These are phyloP conservation scores for Penicillium canariense DNA, from an alignment of 495 filamentous ascomycete genomes.

Conservation along the genomic window DNA sequence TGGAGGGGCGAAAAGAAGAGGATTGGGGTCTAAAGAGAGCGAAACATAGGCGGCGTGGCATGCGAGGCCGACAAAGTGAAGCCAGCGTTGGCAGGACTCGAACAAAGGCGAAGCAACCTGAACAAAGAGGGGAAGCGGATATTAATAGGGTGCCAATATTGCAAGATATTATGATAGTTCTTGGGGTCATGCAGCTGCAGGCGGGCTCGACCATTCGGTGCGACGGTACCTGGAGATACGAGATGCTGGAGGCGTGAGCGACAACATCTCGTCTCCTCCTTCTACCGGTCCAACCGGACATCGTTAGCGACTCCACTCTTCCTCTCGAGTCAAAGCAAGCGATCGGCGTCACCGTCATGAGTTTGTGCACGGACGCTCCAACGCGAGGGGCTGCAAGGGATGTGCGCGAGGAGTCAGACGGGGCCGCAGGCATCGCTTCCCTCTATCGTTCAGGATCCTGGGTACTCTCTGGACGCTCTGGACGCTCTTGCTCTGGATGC, in stretches of 20 bases:
- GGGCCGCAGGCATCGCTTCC: too few relatives aligned
- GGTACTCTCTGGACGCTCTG: too few relatives aligned
- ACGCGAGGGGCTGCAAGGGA: slow-evolving; percentile 24
- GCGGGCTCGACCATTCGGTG: too few relatives aligned
- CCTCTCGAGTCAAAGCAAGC: slow-evolving; percentile 1
- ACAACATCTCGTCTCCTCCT: too few relatives aligned
- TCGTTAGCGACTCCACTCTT: too few relatives aligned
- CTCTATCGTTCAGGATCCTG: too few relatives aligned
- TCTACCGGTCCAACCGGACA: too few relatives aligned
- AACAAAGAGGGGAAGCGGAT: slow-evolving; percentile 2
- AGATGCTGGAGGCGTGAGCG: too few relatives aligned
- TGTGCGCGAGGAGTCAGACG: slow-evolving; percentile 7
- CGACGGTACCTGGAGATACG: too few relatives aligned
- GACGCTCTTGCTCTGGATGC: too few relatives aligned
- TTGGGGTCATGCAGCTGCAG: too few relatives aligned
- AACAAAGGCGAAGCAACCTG: background rate
- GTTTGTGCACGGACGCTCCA: slow-evolving; percentile 14
- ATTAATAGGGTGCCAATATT: slow-evolving; percentile 6
- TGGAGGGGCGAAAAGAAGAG: slow-evolving; percentile 1
- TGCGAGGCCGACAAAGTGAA: background rate
- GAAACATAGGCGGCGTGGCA: background rate
- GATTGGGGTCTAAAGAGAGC: background rate
- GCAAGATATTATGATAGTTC: too few relatives aligned
- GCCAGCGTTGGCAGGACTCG: slow-evolving; percentile 3
- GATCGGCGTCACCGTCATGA: slow-evolving; percentile 5